Conservation (phyloP, 2,329 filamentous ascomycete species). For the Aureobasidium uvarum region DNA sequence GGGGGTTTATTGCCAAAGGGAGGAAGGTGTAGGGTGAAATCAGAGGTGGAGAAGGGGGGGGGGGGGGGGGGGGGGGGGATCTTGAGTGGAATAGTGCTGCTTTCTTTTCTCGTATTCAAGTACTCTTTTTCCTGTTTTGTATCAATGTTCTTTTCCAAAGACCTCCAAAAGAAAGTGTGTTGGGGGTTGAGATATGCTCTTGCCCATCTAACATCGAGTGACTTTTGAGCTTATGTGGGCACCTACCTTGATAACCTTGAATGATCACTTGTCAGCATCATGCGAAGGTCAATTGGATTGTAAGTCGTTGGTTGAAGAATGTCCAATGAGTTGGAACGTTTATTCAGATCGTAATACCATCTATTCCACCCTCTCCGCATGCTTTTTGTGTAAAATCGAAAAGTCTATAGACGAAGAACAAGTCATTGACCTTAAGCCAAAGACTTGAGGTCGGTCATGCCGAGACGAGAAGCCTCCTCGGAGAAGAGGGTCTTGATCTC, state of each 20-base stretch:
- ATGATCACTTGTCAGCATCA: too few species aligned
- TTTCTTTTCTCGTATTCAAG: too few species aligned
- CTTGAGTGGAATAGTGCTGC: too few species aligned
- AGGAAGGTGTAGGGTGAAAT: slow-evolving; percentile 26
- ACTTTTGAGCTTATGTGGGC: too few species aligned
- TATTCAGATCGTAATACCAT: slow-evolving; percentile 16
- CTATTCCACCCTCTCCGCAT: background rate
- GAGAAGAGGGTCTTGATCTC: slow-evolving; percentile 85
- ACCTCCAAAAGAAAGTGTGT: too few species aligned
- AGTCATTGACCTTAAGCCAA: slow-evolving; percentile 27
- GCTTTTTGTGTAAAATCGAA: slow-evolving; percentile 12
- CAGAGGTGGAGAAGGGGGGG: too few species aligned
- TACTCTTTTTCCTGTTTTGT: too few species aligned
- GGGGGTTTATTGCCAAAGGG: slow-evolving; percentile 38
- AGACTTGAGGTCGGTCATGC: slow-evolving; percentile 72
- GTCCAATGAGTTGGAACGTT: background rate
- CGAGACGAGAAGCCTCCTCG: slow-evolving; percentile 73
- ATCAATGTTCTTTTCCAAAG: too few species aligned
- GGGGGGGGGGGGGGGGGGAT: too few species aligned
- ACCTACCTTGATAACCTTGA: too few species aligned
- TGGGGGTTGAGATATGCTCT: too few species aligned
- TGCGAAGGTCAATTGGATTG: background rate
- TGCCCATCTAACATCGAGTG: too few species aligned
- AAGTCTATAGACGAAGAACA: slow-evolving; percentile 11
- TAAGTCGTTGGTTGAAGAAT: background rate